Evolutionary conservation across 345 rosid species (phyloP).

Genomic region (Arabidopsis arenosa): DNA sequence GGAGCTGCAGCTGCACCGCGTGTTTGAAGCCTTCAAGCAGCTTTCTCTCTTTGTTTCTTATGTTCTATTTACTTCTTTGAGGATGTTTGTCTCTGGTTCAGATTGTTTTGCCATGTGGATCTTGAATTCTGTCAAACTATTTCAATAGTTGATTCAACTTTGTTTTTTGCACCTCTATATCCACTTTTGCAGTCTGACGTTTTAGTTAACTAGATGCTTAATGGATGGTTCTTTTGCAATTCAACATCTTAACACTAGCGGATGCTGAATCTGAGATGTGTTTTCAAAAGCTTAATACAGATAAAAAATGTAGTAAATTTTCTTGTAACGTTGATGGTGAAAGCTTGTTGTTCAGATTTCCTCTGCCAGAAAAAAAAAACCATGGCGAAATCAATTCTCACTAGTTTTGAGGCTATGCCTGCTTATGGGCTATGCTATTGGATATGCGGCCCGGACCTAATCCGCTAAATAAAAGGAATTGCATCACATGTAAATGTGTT

Average conservation of each 20-base stretch:
- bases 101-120: neutral
- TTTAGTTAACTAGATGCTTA: neutral
- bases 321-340: neutral
- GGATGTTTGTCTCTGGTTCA: constrained; percentile 3
- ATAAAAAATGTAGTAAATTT: neutral
- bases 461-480: neutral
- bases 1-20: constrained; percentile 39
- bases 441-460: neutral
- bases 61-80: neutral
- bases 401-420: neutral
- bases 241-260: neutral
- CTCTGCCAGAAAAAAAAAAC: neutral
- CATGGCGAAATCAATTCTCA: neutral
- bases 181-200: neutral
- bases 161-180: neutral
- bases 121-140: constrained; percentile 6
- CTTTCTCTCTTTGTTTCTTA: neutral
- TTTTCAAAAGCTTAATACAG: neutral
- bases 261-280: neutral
- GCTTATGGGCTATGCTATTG: neutral
- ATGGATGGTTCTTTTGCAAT: neutral
- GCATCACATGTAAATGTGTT: neutral
- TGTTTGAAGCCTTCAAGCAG: constrained; percentile 14
- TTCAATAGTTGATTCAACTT: constrained; percentile 11
- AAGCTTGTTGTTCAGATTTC: neutral